Conservation (phyloP, 345 rosid species). For the Gynandropsis gynandra region DNA sequence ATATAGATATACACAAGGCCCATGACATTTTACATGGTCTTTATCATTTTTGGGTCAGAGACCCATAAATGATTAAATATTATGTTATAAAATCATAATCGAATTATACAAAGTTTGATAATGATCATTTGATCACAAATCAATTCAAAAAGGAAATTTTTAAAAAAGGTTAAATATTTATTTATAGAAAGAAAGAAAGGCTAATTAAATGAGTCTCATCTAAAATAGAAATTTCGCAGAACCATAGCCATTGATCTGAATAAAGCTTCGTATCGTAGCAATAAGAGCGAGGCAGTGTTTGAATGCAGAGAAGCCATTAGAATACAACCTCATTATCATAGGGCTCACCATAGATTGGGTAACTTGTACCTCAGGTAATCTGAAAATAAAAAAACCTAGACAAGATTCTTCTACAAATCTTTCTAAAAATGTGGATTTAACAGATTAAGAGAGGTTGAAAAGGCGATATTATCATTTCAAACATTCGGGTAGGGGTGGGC, state of each 20-base stretch:
- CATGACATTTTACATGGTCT: too few species aligned
- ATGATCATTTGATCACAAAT: too few species aligned
- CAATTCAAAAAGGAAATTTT: too few species aligned
- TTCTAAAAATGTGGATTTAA: background rate
- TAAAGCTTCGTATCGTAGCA: conserved; percentile 83
- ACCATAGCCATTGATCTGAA: conserved; percentile 78
- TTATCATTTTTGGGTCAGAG: too few species aligned
- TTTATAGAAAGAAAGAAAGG: too few species aligned
- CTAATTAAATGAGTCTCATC: too few species aligned
- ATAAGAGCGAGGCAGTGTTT: conserved; percentile 79
- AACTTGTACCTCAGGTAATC: conserved; percentile 65
- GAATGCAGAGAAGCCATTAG: conserved; percentile 87
- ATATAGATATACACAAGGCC: too few species aligned
- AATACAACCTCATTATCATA: conserved; percentile 76
- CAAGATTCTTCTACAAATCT: background rate
- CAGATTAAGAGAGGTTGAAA: conserved; percentile 84
- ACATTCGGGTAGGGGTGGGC: too few species aligned
- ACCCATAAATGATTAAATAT: too few species aligned
- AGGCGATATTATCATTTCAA: conserved; percentile 72
- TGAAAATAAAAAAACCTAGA: background rate
- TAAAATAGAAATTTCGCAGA: conserved; percentile 72
- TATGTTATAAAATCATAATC: too few species aligned
- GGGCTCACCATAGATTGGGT: conserved; percentile 89
- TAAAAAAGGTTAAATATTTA: too few species aligned
- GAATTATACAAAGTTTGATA: too few species aligned